Evolutionary conservation across 495 filamentous ascomycete genomes (phyloP).

Genomic region (Penicillium antarcticum): DNA sequence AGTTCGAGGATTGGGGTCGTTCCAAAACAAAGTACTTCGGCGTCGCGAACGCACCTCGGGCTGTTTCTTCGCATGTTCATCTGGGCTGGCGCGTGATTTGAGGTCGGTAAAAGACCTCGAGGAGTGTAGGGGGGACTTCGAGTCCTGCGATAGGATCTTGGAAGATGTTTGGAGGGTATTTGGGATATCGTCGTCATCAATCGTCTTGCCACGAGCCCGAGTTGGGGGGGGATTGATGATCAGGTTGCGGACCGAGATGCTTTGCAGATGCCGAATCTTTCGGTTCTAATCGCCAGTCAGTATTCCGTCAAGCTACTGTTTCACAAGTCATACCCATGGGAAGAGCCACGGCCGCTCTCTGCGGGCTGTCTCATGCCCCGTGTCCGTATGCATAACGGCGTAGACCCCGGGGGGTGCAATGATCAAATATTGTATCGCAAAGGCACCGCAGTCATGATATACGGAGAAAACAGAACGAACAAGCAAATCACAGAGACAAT

Average conservation of each 20-base stretch:
- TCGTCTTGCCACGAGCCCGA: conserved; percentile 65
- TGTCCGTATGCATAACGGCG: conserved; percentile 10
- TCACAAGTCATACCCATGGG: conserved; percentile 14
- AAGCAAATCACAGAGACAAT: conserved; percentile 3
- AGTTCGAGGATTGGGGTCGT: conserved; percentile 59
- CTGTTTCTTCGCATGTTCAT: conserved; percentile 19
- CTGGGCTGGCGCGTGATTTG: conserved; percentile 29
- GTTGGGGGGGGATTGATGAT: conserved; percentile 50
- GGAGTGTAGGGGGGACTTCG: conserved; percentile 57
- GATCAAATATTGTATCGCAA: conserved; percentile 1
- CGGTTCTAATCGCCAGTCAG: conserved; percentile 59
- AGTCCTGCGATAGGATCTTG: conserved; percentile 62
- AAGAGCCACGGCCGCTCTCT: conserved; percentile 25
- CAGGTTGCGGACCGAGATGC: conserved; percentile 84
- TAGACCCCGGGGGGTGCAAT: conserved; percentile 4
- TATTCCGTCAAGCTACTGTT: background rate
- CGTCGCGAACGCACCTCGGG: conserved; percentile 45
- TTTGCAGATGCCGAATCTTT: conserved; percentile 82
- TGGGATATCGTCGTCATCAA: conserved; percentile 80
- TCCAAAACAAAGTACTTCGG: conserved; percentile 67
- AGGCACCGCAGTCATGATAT: conserved; percentile 1
- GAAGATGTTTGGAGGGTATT: conserved; percentile 62
- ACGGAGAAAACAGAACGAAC: background rate
- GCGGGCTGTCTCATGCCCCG: conserved; percentile 20
- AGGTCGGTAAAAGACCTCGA: conserved; percentile 74